These are phyloP conservation scores for Penicillium daleae DNA, from an alignment of 495 filamentous ascomycete genomes.

Conservation along the genomic window DNA sequence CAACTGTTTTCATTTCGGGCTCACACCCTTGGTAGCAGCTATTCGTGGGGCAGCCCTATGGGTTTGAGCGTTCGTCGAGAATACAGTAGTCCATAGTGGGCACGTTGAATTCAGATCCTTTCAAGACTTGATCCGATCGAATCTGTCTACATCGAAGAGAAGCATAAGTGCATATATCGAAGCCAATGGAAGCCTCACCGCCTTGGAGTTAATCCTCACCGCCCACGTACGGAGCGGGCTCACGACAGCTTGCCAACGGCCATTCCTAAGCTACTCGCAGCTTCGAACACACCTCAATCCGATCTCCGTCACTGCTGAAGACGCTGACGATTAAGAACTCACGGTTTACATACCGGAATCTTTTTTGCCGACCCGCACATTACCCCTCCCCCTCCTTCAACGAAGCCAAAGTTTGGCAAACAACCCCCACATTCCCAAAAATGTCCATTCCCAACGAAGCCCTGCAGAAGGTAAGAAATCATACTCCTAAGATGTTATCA, in stretches of 20 bases:
- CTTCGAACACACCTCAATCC: not conserved
- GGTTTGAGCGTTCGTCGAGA: too few relatives aligned
- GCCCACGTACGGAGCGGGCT: not conserved
- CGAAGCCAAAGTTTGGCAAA: constrained; percentile 15
- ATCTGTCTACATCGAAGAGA: not conserved
- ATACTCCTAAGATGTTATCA: not conserved
- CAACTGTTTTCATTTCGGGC: too few relatives aligned
- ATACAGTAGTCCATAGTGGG: too few relatives aligned
- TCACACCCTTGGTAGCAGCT: too few relatives aligned
- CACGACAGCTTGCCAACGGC: not conserved
- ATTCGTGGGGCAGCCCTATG: too few relatives aligned
- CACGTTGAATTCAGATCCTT: too few relatives aligned
- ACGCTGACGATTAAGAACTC: not conserved
- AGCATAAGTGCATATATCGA: not conserved
- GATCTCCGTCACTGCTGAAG: not conserved
- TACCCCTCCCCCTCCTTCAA: constrained; percentile 20
- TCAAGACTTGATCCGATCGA: too few relatives aligned
- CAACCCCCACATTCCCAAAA: constrained; percentile 28
- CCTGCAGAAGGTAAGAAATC: constrained; percentile 76
- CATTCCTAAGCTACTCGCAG: not conserved
- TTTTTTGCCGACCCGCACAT: not conserved
- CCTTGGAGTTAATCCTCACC: not conserved
- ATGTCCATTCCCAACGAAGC: constrained; percentile 99
- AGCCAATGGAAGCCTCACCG: not conserved
- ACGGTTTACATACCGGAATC: not conserved